Evolutionary conservation across 2,329 filamentous ascomycete species (phyloP).

Genomic region (Tolypocladium sp.): DNA sequence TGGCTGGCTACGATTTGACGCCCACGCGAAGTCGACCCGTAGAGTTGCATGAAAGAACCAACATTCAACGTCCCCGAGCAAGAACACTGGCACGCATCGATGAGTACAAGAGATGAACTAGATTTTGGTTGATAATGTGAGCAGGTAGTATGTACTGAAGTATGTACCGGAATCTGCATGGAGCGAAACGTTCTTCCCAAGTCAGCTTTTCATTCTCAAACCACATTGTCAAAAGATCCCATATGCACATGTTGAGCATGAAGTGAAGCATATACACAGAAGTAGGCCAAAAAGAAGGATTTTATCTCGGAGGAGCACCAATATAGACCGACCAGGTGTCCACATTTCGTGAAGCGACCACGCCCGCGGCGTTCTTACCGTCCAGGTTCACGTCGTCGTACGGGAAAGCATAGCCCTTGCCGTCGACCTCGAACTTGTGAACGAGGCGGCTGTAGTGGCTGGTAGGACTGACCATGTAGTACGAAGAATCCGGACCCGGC

Average conservation of each 20-base stretch:
- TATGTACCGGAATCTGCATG: too few species aligned
- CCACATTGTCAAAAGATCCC: too few species aligned
- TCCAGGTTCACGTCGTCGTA: slow-evolving; percentile 59
- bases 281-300: too few species aligned
- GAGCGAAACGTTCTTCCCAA: too few species aligned
- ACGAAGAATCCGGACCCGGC: slow-evolving; percentile 28
- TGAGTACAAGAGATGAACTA: not conserved
- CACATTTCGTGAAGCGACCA: slow-evolving; percentile 15
- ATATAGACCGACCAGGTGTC: slow-evolving; percentile 19
- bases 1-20: not conserved
- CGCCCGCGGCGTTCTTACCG: slow-evolving; percentile 40
- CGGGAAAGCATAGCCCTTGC: slow-evolving; percentile 54
- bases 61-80: too few species aligned
- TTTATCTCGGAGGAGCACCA: slow-evolving; percentile 9
- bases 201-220: too few species aligned
- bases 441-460: slow-evolving; percentile 52
- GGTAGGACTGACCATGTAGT: slow-evolving; percentile 35
- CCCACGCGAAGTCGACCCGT: not conserved
- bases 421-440: slow-evolving; percentile 50
- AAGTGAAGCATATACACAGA: too few species aligned
- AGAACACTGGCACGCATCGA: not conserved
- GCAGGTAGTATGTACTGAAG: too few species aligned
- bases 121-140: too few species aligned
- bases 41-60: too few species aligned
- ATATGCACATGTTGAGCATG: too few species aligned